These are phyloP conservation scores for Diaporthe longicolla DNA, from an alignment of 2,329 filamentous ascomycete species.

Conservation along the genomic window DNA sequence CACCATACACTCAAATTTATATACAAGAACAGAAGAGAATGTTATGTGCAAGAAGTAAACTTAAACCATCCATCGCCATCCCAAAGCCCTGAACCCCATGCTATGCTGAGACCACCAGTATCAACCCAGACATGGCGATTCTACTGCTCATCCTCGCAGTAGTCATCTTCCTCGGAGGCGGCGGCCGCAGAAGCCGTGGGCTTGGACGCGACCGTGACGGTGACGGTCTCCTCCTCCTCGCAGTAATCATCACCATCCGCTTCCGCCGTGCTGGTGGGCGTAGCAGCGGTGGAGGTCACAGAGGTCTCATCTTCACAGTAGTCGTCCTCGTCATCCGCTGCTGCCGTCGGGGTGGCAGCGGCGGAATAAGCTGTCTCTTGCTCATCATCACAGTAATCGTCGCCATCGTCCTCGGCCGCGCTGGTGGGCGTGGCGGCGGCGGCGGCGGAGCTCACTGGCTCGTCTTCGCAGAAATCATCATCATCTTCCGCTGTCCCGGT, in stretches of 20 bases:
- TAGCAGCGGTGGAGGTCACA: no score
- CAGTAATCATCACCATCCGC: not conserved
- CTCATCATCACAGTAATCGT: not conserved
- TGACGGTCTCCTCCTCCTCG: not conserved
- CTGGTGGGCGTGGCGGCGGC: not conserved
- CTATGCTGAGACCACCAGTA: no score
- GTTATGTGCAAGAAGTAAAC: not conserved
- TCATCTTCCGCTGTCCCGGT: not conserved
- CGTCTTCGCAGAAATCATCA: not conserved
- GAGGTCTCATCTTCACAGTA: not conserved
- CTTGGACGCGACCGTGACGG: not conserved
- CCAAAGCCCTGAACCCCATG: no score
- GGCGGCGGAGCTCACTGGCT: not conserved
- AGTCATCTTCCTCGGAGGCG: constrained; percentile 5
- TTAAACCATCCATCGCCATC: no score
- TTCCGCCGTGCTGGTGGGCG: not conserved
- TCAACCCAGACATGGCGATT: not conserved
- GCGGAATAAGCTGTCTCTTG: not conserved
- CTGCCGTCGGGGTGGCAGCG: not conserved
- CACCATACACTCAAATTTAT: not conserved
- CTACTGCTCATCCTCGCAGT: constrained; percentile 28
- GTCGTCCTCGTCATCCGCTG: not conserved
- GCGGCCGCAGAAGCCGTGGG: not conserved
- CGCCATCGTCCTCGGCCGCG: not conserved
- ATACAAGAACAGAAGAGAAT: constrained; percentile 9